Percentiles rank a stretch among this genome's conserved stretches.
Conservation (phyloP, 1,139 yeast genomes). For the Debaryomyces sp. region DNA sequence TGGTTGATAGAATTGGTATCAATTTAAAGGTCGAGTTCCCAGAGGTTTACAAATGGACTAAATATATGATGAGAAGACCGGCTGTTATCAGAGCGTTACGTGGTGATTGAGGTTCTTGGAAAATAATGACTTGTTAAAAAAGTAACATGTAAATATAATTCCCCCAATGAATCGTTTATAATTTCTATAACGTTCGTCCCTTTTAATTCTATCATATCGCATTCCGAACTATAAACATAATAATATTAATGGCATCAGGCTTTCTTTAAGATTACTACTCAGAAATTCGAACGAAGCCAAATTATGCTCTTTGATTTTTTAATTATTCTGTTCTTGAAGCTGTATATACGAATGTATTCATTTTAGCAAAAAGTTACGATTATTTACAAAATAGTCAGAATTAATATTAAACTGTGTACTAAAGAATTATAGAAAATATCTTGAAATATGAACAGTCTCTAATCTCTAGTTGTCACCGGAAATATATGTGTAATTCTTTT, state of each 20-base stretch:
- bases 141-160: slow-evolving; percentile 2
- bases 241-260: not conserved
- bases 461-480: slow-evolving; percentile 17
- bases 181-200: slow-evolving; percentile 1
- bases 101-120: slow-evolving; percentile 43
- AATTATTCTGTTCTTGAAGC: too few species aligned
- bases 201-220: slow-evolving; percentile 3
- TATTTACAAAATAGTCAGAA: not conserved
- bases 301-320: not conserved
- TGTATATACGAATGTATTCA: not conserved
- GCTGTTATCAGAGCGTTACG: slow-evolving; percentile 78
- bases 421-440: slow-evolving; percentile 9
- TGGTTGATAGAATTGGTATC: slow-evolving; percentile 89
- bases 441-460: slow-evolving; percentile 17
- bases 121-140: not conserved
- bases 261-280: not conserved
- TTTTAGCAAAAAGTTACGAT: not conserved
- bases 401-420: not conserved
- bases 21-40: slow-evolving; percentile 87
- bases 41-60: slow-evolving; percentile 95
- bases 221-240: not conserved
- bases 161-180: not conserved
- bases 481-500: not conserved
- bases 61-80: slow-evolving; percentile 87
- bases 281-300: not conserved